Base-by-base conservation (phyloP, 495 filamentous ascomycete species). In the Echria macrotheca region DNA sequence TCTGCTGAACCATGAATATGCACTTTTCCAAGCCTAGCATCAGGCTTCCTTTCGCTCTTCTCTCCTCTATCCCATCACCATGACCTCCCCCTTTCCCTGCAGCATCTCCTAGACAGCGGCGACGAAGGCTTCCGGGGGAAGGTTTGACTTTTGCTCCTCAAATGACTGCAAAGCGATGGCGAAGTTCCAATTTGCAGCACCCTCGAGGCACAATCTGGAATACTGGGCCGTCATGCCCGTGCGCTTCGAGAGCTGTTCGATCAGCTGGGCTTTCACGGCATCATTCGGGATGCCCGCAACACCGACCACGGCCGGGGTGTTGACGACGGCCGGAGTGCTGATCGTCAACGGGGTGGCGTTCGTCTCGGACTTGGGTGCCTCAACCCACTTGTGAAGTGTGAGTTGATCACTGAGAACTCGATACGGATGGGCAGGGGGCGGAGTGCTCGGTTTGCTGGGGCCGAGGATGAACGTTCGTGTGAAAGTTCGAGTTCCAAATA, bases 401-500 rank as follows among this genome's bases (percentile, higher is more conserved):
- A 94, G 73, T 57, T 87, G 79, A 64, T 97, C 91, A 61, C 76
- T 89, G 44, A 90, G 73, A 15, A 96, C 87, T 32, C 90, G 76
- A 32, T 96, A 65, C 0, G 60, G 60, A 39, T 63, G 52, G 24
- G 18, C 28, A 21, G 46, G 31, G 3, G 49, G 53, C 15, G 72
- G 55, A 5, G 73, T 75, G 19, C 71, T 74, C 1, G 75, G 69
- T 23, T 57, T 63, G 26, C 87, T 88, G 4, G 89, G 89, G 1
- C 89, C 88, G 15, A 97, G 72, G 35, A 91, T 71, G 55, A 97
- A 89, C 0, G 81, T 87, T 18, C 91, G 81, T 52, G 91, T 86
- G 68, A 96, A 97, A 55, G 84, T 87, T 52, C 91, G 83, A 22
- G 78, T 75, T 18, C 65, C 62, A 15, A 59, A 70, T 47, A 80